Conservation (phyloP, 2,329 filamentous ascomycete genomes). For the Claviceps africana region DNA sequence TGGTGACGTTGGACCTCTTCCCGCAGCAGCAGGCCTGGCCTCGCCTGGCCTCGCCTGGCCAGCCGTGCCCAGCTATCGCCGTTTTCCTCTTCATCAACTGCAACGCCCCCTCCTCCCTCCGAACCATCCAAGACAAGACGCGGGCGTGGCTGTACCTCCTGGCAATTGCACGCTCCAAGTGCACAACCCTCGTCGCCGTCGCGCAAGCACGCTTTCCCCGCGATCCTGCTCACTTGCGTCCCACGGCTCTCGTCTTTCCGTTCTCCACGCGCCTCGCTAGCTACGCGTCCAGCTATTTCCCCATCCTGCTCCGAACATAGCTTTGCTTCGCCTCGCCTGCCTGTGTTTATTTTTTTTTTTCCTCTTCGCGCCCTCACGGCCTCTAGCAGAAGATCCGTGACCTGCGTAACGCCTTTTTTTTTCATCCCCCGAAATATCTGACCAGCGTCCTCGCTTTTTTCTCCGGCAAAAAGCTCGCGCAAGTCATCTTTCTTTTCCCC, state of each 20-base stretch:
- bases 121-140: conserved; percentile 5
- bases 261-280: conserved; percentile 9
- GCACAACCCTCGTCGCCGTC: not conserved
- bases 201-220: conserved; percentile 5
- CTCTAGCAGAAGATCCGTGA: not conserved
- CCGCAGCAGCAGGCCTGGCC: conserved; percentile 8
- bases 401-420: not conserved
- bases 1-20: conserved; percentile 24
- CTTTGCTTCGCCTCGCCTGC: not conserved
- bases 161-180: conserved; percentile 5
- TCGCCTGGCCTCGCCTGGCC: conserved; percentile 14
- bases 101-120: not conserved
- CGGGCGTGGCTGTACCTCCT: conserved; percentile 4
- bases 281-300: conserved; percentile 9
- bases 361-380: not conserved
- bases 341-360: too few species aligned
- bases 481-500: conserved; percentile 5
- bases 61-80: conserved; percentile 12
- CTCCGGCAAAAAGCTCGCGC: conserved; percentile 6
- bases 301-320: conserved; percentile 1
- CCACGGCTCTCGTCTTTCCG: not conserved
- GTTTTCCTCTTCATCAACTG: conserved; percentile 2
- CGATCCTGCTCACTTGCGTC: conserved; percentile 1
- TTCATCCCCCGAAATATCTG: not conserved
- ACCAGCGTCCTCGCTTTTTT: not conserved